Evolutionary conservation across 441 rosid genomes (phyloP), one percentile per base, ranked within the genome.

Genomic region (Syzygium malaccense): DNA sequence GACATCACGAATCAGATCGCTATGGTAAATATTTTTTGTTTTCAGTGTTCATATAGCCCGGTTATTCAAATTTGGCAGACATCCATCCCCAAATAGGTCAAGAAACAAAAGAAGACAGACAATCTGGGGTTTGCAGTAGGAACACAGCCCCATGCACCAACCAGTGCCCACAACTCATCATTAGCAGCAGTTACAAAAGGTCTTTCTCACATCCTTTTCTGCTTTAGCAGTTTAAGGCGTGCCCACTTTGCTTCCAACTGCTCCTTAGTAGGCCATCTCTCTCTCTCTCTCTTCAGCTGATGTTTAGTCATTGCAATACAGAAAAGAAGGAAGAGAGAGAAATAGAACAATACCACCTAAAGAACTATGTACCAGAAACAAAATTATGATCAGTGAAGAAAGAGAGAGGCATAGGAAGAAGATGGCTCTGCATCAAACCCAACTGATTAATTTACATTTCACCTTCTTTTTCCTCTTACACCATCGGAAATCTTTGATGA

Each of bases 231-330:
- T 75, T 75, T 45, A 7, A 41, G 51, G 51, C 83, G 48, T 75
- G 83, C 83, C 83, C 83, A 75, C 83, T 75, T 75, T 75, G 83
- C 83, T 75, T 75, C 83, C 83, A 75, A 75, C 83, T 75, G 83
- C 83, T 75, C 83, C 83, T 41, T 75, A 25, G 83, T 75, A 75
- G 83, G 83, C 51, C 83, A 41, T 7, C 25, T 49, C 17, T 68
- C 79, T 19, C 79, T 68, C 60, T 55, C 57, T 60, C 32, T 60
- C 68, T 60, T 13, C 32, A 60, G 32, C 49, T 41, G 75, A 66
- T 66, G 13, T 66, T 32, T 17, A 17, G 41, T 41, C 75, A 32
- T 23, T 15, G 0, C 75, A 33, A 66, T 17, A 66, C 41, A 23
- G 75, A 66, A 66, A 66, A 66, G 75, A 66, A 30, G 75, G 20